Conservation (phyloP, 371 early-diverging fungal genomes). For the Chytridium lagenaria region DNA sequence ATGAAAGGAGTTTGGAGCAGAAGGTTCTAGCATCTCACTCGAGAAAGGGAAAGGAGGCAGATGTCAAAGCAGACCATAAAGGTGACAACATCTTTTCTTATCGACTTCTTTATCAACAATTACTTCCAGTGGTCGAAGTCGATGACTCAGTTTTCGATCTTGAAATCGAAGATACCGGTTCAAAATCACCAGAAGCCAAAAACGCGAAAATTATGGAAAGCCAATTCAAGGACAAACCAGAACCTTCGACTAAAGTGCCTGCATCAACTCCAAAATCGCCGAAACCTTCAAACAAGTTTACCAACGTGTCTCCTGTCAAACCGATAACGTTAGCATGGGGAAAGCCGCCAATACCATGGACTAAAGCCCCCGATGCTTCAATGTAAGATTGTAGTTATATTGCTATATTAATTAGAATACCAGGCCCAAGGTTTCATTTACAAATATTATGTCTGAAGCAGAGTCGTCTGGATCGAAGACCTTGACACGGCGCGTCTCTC, state of each 20-base stretch:
- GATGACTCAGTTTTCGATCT: not conserved
- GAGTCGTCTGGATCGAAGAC: not conserved
- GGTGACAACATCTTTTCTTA: too few species aligned
- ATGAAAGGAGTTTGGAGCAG: not conserved
- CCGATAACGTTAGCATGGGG: not conserved
- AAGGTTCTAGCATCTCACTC: too few species aligned
- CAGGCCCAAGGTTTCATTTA: not conserved
- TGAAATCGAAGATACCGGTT: not conserved
- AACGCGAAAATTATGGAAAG: too few species aligned
- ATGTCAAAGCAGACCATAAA: too few species aligned
- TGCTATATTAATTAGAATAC: not conserved
- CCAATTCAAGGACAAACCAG: not conserved
- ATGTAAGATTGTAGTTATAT: not conserved
- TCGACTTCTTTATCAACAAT: too few species aligned
- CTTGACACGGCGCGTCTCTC: too few species aligned
- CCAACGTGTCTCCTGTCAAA: too few species aligned
- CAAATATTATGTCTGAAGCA: constrained; percentile 3
- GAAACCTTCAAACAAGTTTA: too few species aligned
- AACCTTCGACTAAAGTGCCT: not conserved
- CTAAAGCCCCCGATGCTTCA: not conserved
- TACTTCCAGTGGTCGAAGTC: not conserved
- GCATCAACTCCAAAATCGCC: not conserved
- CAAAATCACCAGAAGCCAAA: not conserved
- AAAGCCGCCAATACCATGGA: not conserved
- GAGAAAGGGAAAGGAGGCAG: too few species aligned